Evolutionary conservation across 2,329 filamentous ascomycete genomes (phyloP), one percentile per base, ranked within the genome.

Genomic region (Cercospora janseana): DNA sequence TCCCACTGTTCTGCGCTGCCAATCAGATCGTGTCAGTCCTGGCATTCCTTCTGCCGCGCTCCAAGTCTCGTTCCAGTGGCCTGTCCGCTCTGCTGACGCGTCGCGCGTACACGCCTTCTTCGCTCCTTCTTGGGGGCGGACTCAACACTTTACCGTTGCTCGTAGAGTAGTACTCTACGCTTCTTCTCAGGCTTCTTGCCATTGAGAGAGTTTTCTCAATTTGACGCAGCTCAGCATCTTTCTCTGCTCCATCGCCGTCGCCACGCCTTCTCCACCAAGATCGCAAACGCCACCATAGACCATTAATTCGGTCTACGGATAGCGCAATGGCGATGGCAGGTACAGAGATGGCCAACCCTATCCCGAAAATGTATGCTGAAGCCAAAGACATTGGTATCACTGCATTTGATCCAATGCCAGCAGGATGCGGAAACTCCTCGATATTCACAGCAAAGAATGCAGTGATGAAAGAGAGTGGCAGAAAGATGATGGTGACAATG

Each of bases 401-500:
- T 49, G 49, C 63, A 46, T 38, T 40, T 1, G 40, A 51, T 12
- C 23, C 49, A 2, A 21, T 51, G 21, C 20, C 56, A 10, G 57
- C 54, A 12, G 66, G 54, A 18, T 59, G 68, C 0, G 74, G 74
- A 48, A 78, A 79, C 46, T 78, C 71, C 5, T 66, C 59, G 46
- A 81, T 68, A 27, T 79, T 76, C 60, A 81, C 77, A 1, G 77
- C 74, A 60, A 81, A 81, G 46, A 81, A 71, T 0, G 75, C 73
- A 0, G 77, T 72, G 50, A 81, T 79, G 63, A 81, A 81, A 1
- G 72, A 76, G 3, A 80, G 56, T 0, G 79, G 78, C 0, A 80
- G 66, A 62, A 81, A 81, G 20, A 81, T 70, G 50, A 80, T 79
- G 0, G 79, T 81, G 2, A 80, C 78, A 37, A 81, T 75, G 3